Evolutionary conservation across 441 rosid genomes (phyloP).

Genomic region (Syzygium malaccense): DNA sequence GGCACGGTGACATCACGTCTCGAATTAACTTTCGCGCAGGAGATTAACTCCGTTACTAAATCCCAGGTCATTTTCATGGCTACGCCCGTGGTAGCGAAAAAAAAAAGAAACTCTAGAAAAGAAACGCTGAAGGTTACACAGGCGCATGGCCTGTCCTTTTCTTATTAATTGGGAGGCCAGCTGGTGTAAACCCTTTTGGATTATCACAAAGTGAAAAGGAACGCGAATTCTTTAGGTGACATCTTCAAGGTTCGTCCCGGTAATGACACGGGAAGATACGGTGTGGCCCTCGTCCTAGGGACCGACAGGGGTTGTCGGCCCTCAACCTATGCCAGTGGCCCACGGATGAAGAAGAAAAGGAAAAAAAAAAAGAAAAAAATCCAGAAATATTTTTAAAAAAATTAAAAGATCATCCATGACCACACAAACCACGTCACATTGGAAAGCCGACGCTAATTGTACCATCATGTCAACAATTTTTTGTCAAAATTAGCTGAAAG

Average conservation of each 20-base stretch:
- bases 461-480: too few relatives aligned
- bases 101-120: neutral
- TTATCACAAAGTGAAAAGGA: neutral
- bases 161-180: neutral
- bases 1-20: neutral
- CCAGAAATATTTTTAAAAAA: too few relatives aligned
- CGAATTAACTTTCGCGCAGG: neutral
- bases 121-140: neutral
- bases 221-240: neutral
- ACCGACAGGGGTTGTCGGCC: too few relatives aligned
- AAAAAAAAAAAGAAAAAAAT: too few relatives aligned
- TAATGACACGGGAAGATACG: neutral
- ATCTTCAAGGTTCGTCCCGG: neutral
- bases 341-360: too few relatives aligned
- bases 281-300: too few relatives aligned
- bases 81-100: neutral
- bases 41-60: neutral
- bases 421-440: fast-evolving
- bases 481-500: fast-evolving
- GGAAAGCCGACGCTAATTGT: fast-evolving
- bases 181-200: neutral
- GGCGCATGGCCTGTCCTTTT: neutral
- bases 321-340: too few relatives aligned
- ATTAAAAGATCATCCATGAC: too few relatives aligned
- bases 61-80: neutral